Conservation (phyloP, 148 eudicot species). For the Suaeda aralocaspica region DNA sequence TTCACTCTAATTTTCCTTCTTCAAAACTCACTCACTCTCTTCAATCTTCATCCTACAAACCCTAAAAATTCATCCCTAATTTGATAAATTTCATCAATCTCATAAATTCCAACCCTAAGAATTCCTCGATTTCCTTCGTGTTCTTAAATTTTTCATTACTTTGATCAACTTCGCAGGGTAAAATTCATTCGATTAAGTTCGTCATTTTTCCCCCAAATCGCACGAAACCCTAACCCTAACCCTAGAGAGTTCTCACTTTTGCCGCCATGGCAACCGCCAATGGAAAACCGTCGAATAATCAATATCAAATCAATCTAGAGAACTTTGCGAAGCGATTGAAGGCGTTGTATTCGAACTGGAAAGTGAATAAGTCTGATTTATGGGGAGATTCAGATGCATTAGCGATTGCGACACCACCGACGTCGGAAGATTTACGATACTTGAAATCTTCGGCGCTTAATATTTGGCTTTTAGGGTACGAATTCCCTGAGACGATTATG, state of each 20-base stretch:
- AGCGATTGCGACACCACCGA: slow-evolving; percentile 69
- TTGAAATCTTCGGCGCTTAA: slow-evolving; percentile 79
- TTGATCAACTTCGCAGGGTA: not conserved
- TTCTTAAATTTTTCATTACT: not conserved
- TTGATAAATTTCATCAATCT: slow-evolving; percentile 15
- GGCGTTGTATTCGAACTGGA: slow-evolving; percentile 61
- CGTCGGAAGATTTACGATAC: slow-evolving; percentile 78
- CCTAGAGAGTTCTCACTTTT: slow-evolving; percentile 13
- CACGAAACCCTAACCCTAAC: slow-evolving; percentile 53
- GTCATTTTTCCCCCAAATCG: slow-evolving; percentile 6
- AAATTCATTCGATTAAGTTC: not conserved
- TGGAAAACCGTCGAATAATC: slow-evolving; percentile 26
- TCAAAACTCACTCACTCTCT: slow-evolving; percentile 26
- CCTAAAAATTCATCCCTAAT: not conserved
- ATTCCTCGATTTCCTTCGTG: not conserved
- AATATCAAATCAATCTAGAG: slow-evolving; percentile 51
- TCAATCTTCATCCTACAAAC: not conserved
- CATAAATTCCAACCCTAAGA: slow-evolving; percentile 12
- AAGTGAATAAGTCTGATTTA: slow-evolving; percentile 36
- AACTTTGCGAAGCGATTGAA: slow-evolving; percentile 48
- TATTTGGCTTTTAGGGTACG: slow-evolving; percentile 85
- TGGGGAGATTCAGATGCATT: slow-evolving; percentile 71
- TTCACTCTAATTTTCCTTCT: slow-evolving; percentile 8
- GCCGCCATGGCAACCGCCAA: slow-evolving; percentile 38
- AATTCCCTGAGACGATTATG: slow-evolving; percentile 89